Evolutionary conservation across 805 yeast species (phyloP), one percentile per base, ranked within the genome.

Genomic region (Candida hispaniensis): DNA sequence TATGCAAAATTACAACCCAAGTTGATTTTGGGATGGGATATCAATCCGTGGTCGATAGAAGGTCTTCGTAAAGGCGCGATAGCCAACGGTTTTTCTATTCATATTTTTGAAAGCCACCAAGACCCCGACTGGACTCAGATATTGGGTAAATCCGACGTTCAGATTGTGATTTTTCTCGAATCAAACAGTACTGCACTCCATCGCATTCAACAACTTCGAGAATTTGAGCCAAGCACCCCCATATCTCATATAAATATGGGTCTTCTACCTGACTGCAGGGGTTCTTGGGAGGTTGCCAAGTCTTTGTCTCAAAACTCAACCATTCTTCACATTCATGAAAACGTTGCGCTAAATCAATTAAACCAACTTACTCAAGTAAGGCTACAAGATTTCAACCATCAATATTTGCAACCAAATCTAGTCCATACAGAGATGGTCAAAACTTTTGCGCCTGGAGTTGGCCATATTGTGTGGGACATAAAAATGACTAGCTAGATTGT

Each of bases 361-460:
- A 58, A 52, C 0, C 18, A 35, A 2, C 59, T 70, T 49, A 28
- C 40, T 10, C 26, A 36, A 1, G 41, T 44, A 3, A 51, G 59
- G 3, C 26, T 12, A 5, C n/a, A 15, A 11, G 13, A 29, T 2
- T 39, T 47, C 9, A 21, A 24, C 7, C 29, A 28, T 21, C 20
- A 23, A 9, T 9, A 12, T 30, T 11, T 9, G 26, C 5, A 15
- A 25, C 44, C 49, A 1, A 38, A 28, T 5, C 55, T 54, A 7
- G 7, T 47, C 1, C 74, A 71, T 41, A 41, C 75, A 7, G 82
- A 79, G 43, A 68, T 61, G 44, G 79, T 83, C 38, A 83, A 82
- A 56, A 79, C 88, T 0, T 82, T 75, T 63, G 93, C 94, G 0
- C 94, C 94, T 0, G 88, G 78, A 30, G 73, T 83, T 2, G 76